These are phyloP conservation scores for Alternaria alternata DNA, from an alignment of 2,329 filamentous ascomycete species.

Conservation along the genomic window DNA sequence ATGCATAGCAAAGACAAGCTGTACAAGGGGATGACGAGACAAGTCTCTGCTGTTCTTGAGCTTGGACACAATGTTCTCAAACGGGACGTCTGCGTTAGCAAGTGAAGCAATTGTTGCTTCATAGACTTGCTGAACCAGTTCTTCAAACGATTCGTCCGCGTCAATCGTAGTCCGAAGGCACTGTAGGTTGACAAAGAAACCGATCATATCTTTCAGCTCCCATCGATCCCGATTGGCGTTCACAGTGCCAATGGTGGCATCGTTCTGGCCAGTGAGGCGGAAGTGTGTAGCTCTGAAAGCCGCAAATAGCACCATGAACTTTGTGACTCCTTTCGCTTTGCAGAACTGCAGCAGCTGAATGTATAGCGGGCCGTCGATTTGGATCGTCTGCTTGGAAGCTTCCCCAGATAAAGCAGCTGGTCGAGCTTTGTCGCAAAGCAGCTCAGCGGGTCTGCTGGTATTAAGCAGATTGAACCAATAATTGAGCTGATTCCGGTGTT, in stretches of 20 bases:
- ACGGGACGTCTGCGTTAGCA: slow-evolving; percentile 1
- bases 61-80: slow-evolving; percentile 6
- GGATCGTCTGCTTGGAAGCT: neutral
- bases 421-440: slow-evolving; percentile 5
- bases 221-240: slow-evolving; percentile 15
- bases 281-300: slow-evolving; percentile 16
- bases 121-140: slow-evolving; percentile 7
- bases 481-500: neutral
- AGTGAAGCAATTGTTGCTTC: neutral
- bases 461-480: slow-evolving; percentile 1
- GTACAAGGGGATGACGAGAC: slow-evolving; percentile 1
- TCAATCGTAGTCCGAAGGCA: slow-evolving; percentile 13
- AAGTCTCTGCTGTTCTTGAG: slow-evolving; percentile 1
- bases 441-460: slow-evolving; percentile 3
- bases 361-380: neutral
- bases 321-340: neutral
- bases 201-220: slow-evolving; percentile 18
- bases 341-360: neutral
- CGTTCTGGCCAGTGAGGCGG: slow-evolving; percentile 11
- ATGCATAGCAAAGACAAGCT: slow-evolving; percentile 2
- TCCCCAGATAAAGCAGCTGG: slow-evolving; percentile 1
- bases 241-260: slow-evolving; percentile 12
- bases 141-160: slow-evolving; percentile 5
- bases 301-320: slow-evolving; percentile 11
- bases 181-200: slow-evolving; percentile 23